These are phyloP conservation scores for Petunia secreta DNA, from an alignment of 257 asterid species.

Conservation along the genomic window DNA sequence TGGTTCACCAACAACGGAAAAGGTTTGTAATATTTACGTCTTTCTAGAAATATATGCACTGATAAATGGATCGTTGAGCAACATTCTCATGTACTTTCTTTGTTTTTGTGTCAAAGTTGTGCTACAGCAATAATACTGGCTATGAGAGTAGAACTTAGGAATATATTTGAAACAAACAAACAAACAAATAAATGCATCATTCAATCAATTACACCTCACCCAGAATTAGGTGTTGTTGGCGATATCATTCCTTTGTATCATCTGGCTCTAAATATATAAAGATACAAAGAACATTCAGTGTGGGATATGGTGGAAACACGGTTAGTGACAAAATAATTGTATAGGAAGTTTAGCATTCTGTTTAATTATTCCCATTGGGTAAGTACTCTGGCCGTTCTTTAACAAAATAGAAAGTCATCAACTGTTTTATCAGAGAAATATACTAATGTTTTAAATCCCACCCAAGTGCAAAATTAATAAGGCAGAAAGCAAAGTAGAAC, in stretches of 20 bases:
- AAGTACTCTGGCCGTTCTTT: background rate
- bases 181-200: background rate
- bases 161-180: background rate
- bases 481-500: background rate
- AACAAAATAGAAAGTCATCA: background rate
- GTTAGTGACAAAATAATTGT: background rate
- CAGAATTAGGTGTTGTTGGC: background rate
- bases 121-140: background rate
- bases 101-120: background rate
- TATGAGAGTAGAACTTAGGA: background rate
- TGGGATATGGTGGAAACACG: background rate
- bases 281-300: background rate
- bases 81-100: background rate
- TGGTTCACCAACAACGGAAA: conserved; percentile 81
- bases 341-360: conserved; percentile 3
- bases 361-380: conserved; percentile 5
- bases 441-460: background rate
- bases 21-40: conserved; percentile 46
- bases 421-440: background rate
- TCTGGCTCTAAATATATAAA: conserved; percentile 6
- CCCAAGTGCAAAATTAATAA: conserved; percentile 10
- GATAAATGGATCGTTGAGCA: background rate
- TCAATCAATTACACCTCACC: background rate
- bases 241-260: background rate
- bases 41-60: conserved; percentile 15